These are phyloP conservation scores for Umbelopsis ramanniana DNA, from an alignment of 192 early-diverging fungal species.

Conservation along the genomic window DNA sequence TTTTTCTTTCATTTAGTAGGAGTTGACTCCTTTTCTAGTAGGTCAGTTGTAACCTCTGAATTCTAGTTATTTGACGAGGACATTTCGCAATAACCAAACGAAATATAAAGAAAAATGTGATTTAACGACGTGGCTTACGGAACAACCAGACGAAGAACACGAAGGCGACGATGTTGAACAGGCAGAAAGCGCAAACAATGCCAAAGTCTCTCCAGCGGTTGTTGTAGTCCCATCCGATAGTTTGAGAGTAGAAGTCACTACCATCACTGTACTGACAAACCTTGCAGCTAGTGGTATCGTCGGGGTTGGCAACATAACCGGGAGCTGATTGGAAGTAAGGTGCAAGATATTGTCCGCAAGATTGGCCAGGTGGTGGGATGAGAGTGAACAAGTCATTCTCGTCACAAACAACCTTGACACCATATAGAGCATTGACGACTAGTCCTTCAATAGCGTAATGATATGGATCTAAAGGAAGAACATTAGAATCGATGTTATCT, in stretches of 20 bases:
- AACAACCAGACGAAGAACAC: conserved; percentile 47
- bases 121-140: conserved; percentile 48
- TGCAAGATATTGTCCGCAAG: conserved; percentile 55
- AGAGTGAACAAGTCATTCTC: conserved; percentile 48
- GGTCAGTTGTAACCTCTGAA: too few species aligned
- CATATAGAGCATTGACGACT: conserved; percentile 61
- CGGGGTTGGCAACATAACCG: conserved; percentile 63
- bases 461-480: conserved; percentile 50
- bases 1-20: too few species aligned
- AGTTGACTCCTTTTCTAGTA: too few species aligned
- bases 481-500: conserved; percentile 54
- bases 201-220: conserved; percentile 69
- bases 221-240: conserved; percentile 55
- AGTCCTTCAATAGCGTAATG: conserved; percentile 65
- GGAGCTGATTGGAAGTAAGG: conserved; percentile 50
- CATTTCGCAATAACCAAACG: background rate
- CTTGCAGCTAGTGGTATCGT: conserved; percentile 52
- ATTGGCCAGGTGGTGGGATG: conserved; percentile 47
- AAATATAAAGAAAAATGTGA: background rate
- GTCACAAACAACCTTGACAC: conserved; percentile 49
- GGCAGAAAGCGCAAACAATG: conserved; percentile 58
- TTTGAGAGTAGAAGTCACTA: conserved; percentile 34
- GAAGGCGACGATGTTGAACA: conserved; percentile 53
- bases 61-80: too few species aligned
- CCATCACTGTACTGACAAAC: conserved; percentile 54